Evolutionary conservation across 1,284 basidiomycete genomes (phyloP), one percentile per base, ranked within the genome.

Genomic region (Boletellus sp.): DNA sequence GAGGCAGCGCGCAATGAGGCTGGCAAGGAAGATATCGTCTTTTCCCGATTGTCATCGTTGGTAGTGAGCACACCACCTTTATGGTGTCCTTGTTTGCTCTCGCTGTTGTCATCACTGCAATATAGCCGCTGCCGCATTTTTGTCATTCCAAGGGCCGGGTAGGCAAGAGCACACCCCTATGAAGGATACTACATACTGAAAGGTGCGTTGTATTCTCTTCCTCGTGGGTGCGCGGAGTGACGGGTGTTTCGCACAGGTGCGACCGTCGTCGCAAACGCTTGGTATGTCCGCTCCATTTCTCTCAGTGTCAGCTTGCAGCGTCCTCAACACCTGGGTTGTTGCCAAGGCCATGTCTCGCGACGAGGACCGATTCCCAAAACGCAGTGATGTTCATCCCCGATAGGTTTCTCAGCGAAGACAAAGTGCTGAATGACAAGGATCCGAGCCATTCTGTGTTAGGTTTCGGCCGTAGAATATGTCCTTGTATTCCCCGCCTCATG

Each of bases 1-100:
- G 5, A 87, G 72, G 56, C 82, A 72, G 4, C 63, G 53, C 46
- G n/a, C n/a, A n/a, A 88, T 72, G 7, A 87, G 54, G 1, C 73
- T 74, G 1, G 79, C 69, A 16, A 82, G 70, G 63, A 79, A 79
- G 7, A 45, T 34, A n/a, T n/a, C n/a, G n/a, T n/a, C n/a, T n/a
- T n/a, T n/a, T n/a, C n/a, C n/a, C n/a, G n/a, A n/a, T n/a, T n/a
- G n/a, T n/a, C n/a, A n/a, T n/a, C n/a, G n/a, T n/a, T n/a, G n/a
- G n/a, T n/a, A n/a, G n/a, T n/a, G n/a, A n/a, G n/a, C n/a, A n/a
- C n/a, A n/a, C n/a, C n/a, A n/a, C n/a, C n/a, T n/a, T n/a, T n/a
- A n/a, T n/a, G n/a, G n/a, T n/a, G n/a, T n/a, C n/a, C n/a, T n/a
- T n/a, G n/a, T n/a, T n/a, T n/a, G n/a, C n/a, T n/a, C n/a, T n/a